These are phyloP conservation scores for Metschnikowia continentalis DNA, from an alignment of 805 yeast species.

Conservation along the genomic window DNA sequence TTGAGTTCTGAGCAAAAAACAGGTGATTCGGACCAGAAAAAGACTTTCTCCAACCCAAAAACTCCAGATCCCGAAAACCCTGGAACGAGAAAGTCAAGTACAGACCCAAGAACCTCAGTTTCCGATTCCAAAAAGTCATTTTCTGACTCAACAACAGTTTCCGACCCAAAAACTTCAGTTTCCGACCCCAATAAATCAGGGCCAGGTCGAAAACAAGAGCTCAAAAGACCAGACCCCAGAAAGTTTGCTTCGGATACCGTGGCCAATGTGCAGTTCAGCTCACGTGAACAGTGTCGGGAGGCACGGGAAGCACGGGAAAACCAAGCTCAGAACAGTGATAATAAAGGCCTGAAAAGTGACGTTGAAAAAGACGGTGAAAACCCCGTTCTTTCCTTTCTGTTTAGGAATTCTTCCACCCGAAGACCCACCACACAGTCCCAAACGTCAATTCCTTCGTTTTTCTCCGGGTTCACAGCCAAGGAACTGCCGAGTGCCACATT, in stretches of 20 bases:
- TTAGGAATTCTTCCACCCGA: conserved; percentile 1
- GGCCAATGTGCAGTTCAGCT: neutral
- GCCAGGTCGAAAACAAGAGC: too few species aligned
- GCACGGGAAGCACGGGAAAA: neutral
- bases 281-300: neutral
- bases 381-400: conserved; percentile 8
- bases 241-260: neutral
- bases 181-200: neutral
- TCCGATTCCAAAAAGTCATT: too few species aligned
- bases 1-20: too few species aligned
- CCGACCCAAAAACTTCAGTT: neutral
- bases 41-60: too few species aligned
- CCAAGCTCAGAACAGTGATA: neutral
- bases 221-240: neutral
- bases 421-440: conserved; percentile 6
- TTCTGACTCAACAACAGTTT: too few species aligned
- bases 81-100: too few species aligned
- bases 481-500: neutral
- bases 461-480: neutral
- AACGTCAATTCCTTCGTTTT: conserved; percentile 4
- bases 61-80: too few species aligned
- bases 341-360: neutral
- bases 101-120: too few species aligned
- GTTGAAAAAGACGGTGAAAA: neutral
- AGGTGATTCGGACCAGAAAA: too few species aligned